Evolutionary conservation across 2,329 filamentous ascomycete species (phyloP), one percentile per base, ranked within the genome.

Genomic region (Trichoderma harzianum): DNA sequence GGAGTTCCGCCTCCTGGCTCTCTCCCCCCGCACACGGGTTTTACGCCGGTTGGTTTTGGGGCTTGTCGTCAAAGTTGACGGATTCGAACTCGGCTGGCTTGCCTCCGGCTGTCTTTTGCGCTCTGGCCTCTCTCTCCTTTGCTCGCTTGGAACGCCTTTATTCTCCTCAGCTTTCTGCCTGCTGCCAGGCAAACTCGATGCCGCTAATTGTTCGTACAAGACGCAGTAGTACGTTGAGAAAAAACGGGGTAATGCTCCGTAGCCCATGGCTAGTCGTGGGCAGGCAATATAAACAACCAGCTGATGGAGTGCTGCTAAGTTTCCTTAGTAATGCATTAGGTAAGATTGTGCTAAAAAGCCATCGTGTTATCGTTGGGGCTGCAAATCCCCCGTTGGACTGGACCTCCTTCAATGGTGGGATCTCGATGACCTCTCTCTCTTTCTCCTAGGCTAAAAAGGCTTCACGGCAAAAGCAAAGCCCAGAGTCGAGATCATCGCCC

Each of bases 251-350:
- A 62, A 39, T 26, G 21, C 60, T 62, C 60, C 60, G 60, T 26
- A 62, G 34, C 32, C 60, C 32, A 26, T 28, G 32, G 16, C 60
- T 62, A 62, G 60, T 39, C 28, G 55, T 7, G 55, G 21, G 21
- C 34, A 43, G 39, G 60, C 60, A 62, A 26, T 26, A 39, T 39
- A 39, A 39, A 60, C 28, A 34, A 36, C 63, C 51, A 65, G 26
- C 62, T 66, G 51, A 67, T 67, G 64, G 51, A 67, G 64, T 55
- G 14, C 51, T 26, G 24, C 51, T 28, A 57, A n/a, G 64, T 28
- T 39, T 67, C 51, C 21, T 66, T 57, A 67, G 64, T 67, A 67
- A 67, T 57, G 64, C 21, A 26, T 26, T 66, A 21, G 47, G 30
- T 57, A 67, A 67, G 64, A 67, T 39, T 14, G 28, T 53, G 51